Base-by-base conservation (phyloP, 1,139 yeast species). In the Scheffersomyces illinoinensis region DNA sequence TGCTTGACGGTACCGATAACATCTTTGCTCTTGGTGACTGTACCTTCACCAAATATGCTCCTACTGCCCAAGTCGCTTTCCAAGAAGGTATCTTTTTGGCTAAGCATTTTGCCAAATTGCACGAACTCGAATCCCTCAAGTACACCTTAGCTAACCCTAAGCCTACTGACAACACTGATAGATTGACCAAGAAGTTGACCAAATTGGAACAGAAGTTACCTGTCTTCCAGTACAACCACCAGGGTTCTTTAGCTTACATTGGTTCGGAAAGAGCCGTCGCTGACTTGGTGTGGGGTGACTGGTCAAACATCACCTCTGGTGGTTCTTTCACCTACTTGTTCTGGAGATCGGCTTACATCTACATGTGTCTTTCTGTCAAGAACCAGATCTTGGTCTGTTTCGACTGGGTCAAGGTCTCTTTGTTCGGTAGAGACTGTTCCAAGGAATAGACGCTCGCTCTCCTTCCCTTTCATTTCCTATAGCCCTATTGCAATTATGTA, bases 11-110 rank as follows among this genome's bases (percentile, higher is more conserved):
- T 71, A 85, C 95, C 54, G 85, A 85, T 67, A 91, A 91, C 66
- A 87, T 93, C 67, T 93, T 83, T 77, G 98, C 97, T 54, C 78
- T 93, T 62, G 98, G 98, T 72, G 98, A 93, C 79, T 93, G 98
- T 82, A 90, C 97, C 54, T 86, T 88, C 76, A 90, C 96, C 66
- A 93, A 93, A 74, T 87, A 85, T 65, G 96, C 97, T 56, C 98
- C 98, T 65, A 93, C 98, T 59, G 98, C 97, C 54, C 98, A 93
- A 82, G 98, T 93, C 61, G 98, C 98, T 53, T 89, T 92, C 79
- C 98, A 93, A 81, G 95, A 93, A 77, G 98, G 97, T 71, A 82
- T 83, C 63, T 93, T 86, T 77, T 85, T 93, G 67, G 96, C 95
- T 56, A 80, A 81, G 50, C 85, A 86, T 64, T 89, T 93, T 75